A percentile compares a stretch with the other conserved stretches of the same genome.
These are phyloP conservation scores for Populus tremula DNA, from an alignment of 345 rosid species.

Conservation along the genomic window DNA sequence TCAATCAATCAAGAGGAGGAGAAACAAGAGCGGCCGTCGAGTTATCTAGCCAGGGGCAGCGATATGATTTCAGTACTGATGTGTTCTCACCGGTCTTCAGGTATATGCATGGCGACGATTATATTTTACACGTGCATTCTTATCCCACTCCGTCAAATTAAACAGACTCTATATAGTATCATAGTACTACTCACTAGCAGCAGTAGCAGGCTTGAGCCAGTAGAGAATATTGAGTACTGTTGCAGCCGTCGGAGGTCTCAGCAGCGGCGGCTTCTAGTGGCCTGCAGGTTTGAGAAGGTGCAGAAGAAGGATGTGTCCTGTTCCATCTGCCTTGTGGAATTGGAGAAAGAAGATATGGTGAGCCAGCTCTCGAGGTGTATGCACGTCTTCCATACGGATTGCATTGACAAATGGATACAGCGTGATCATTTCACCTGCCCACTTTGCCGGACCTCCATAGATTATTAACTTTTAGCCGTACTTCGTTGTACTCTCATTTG, in stretches of 20 bases:
- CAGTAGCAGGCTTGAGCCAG: not conserved
- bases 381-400: constrained; percentile 62
- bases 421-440: constrained; percentile 67
- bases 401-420: constrained; percentile 63
- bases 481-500: not conserved
- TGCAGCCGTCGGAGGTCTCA: not conserved
- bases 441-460: constrained; percentile 49
- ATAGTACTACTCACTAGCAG: constrained; percentile 8
- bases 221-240: not conserved
- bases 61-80: constrained; percentile 45
- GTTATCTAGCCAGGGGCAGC: not conserved
- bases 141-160: constrained; percentile 46
- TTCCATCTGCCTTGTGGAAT: constrained; percentile 61
- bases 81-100: constrained; percentile 32
- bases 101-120: constrained; percentile 44
- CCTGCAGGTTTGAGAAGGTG: constrained; percentile 24
- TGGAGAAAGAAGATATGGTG: constrained; percentile 46
- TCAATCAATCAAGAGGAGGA: too few species aligned
- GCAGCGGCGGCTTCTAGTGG: not conserved
- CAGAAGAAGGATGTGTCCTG: constrained; percentile 32
- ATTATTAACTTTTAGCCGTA: not conserved
- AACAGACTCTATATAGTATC: constrained; percentile 13
- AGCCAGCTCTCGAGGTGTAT: constrained; percentile 52
- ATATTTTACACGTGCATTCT: constrained; percentile 54
- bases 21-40: too few species aligned